Evolutionary conservation across 2,329 filamentous ascomycete species (phyloP), one percentile per base, ranked within the genome.

Genomic region (Talaromyces sp.): DNA sequence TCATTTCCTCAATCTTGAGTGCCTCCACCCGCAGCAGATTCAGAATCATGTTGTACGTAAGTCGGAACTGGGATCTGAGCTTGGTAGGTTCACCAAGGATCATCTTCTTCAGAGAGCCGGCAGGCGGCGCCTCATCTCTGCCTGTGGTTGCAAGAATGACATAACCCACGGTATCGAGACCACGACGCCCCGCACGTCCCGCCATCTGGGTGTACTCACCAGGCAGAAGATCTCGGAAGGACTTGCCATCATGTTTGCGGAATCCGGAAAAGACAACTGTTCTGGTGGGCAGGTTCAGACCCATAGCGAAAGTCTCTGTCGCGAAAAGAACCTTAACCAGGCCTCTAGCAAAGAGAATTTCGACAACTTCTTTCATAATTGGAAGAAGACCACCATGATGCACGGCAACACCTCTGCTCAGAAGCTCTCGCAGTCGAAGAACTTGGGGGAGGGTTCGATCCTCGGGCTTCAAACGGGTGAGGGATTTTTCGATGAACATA

Each of bases 131-230:
- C 75, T 97, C 91, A 58, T 95, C 91, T 44, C 84, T 85, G 14
- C 88, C 91, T 1, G 89, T 79, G 36, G 80, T 86, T 14, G 97
- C 92, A 52, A 99, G 92, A 61, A 99, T 96, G 63, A 97, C 93
- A 6, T 89, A 94, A 2, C 94, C 94, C 19, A 97, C 91, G 4
- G 88, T 87, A 70, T 99, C 94, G 13, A 97, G 82, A 63, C 94
- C 94, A 80, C 94, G 86, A 65, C 94, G 87, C 45, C 94, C 94
- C 47, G 94, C 94, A 76, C 94, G 85, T 30, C 94, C 94, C 20
- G 94, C 93, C 94, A 99, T 99, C 66, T 99, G 94, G 1, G 94
- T 99, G 70, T 99, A 99, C 70, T 99, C 94, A 14, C 94, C 94
- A 0, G 94, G 92, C 0, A 96, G 80, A 0, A 99, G 80, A 68